phyloP scores from a whole-genome alignment of 2,329 filamentous ascomycete genomes.

The Calonectria crousiana region DNA sequence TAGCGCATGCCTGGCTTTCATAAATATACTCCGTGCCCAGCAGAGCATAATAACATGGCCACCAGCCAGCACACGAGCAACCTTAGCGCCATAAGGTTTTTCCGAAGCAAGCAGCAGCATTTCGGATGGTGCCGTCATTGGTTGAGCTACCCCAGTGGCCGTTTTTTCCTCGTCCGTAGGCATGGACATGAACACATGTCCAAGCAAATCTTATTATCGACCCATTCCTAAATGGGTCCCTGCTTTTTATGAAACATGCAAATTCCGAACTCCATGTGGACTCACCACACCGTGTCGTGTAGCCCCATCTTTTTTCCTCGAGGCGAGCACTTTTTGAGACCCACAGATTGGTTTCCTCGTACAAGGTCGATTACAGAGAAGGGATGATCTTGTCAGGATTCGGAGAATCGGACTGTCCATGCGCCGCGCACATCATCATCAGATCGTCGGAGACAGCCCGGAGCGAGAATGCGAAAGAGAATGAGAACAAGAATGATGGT shows the following conservation, averaged over 20 bases:
- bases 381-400: background rate
- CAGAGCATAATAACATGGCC: background rate
- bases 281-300: background rate
- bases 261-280: background rate
- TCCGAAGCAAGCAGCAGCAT: background rate
- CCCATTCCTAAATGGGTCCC: background rate
- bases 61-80: background rate
- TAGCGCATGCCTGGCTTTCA: background rate
- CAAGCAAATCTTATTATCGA: background rate
- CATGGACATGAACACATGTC: background rate
- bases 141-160: background rate
- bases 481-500: background rate
- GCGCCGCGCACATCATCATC: background rate
- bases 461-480: background rate
- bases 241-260: background rate
- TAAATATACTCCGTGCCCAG: background rate
- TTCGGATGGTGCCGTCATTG: background rate
- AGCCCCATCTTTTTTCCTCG: background rate
- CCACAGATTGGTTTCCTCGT: background rate
- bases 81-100: background rate
- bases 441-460: background rate
- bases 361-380: background rate
- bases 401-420: background rate
- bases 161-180: background rate
- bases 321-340: background rate